Evolutionary conservation across 768 basidiomycete species (phyloP).

Genomic region (Guyanaporus albipodus): DNA sequence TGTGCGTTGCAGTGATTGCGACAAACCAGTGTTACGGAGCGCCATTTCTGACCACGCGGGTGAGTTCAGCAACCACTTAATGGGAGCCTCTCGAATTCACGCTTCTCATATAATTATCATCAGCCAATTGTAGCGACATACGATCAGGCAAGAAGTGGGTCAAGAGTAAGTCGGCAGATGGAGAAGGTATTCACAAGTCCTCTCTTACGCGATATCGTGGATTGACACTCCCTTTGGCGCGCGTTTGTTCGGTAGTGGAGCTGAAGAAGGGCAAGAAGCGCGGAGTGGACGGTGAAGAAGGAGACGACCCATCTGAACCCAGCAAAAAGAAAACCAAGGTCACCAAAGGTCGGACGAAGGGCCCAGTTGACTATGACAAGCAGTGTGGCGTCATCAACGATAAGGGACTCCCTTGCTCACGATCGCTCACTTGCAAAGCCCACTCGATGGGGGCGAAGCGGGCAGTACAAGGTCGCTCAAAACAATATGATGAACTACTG

Average conservation of each 20-base stretch:
- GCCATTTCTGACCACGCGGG: constrained; percentile 73
- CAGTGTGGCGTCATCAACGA: constrained; percentile 98
- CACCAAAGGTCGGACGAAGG: constrained; percentile 75
- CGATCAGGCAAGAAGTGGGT: constrained; percentile 50
- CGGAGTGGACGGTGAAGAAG: constrained; percentile 68
- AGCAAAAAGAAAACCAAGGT: constrained; percentile 81
- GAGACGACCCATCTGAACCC: constrained; percentile 59
- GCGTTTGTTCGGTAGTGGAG: constrained; percentile 23
- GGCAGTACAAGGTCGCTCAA: constrained; percentile 80
- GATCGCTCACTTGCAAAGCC: constrained; percentile 95
- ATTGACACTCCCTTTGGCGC: constrained; percentile 1
- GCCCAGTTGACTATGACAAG: constrained; percentile 85
- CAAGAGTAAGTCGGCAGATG: constrained; percentile 51
- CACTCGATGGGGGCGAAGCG: constrained; percentile 98
- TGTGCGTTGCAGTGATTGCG: constrained; percentile 77
- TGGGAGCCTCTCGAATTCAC: too few relatives aligned
- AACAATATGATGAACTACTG: constrained; percentile 79
- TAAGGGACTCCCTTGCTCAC: constrained; percentile 87
- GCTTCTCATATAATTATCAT: constrained; percentile 4
- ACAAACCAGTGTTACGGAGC: constrained; percentile 74
- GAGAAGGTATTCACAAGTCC: constrained; percentile 38
- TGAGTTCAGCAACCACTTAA: constrained; percentile 41
- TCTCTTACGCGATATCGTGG: not conserved
- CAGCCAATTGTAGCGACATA: constrained; percentile 62
- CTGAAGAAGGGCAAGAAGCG: constrained; percentile 71